Base-by-base conservation (phyloP, 495 filamentous ascomycete genomes). In the Geoglossum glabrum region DNA sequence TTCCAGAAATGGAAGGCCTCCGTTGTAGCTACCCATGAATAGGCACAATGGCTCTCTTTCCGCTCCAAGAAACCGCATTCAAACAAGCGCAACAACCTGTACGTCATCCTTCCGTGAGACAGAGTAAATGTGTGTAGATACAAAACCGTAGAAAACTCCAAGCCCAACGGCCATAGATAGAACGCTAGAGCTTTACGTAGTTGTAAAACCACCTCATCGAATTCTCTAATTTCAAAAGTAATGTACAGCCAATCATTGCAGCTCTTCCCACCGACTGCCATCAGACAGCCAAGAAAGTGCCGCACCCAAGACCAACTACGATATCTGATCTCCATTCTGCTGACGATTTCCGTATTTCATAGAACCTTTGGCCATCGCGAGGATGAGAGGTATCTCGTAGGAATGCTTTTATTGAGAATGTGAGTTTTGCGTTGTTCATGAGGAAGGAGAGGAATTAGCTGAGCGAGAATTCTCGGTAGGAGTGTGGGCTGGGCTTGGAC, bases 291-390 rank as follows among this genome's bases (percentile, higher is more conserved):
- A 60, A 63, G 61, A 63, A 61, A 65, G 65, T 71, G 72, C 73
- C 73, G 75, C 75, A 77, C 75, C 75, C 75, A 77, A 76, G 75
- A 76, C 72, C 71, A 70, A 72, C 66, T 72, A 72, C 65, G 71
- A 64, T 55, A 57, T 65, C 65, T 70, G 69, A 46, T 77, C 74
- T 77, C 72, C 74, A 73, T 77, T 72, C 72, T 74, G 67, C 71
- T 63, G 68, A 72, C 67, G 56, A 54, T 63, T 66, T 67, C 67
- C 66, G 63, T 66, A 60, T 66, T 71, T 77, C 74, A 56, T 77
- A 72, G 71, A 69, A 61, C 73, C 73, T 75, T 71, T 66, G 64
- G 68, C 36, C 36, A 45, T 23, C 43, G 15, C n/a, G 8, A 54
- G 23, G 56, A 50, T 45, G 45, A 21, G 3, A 33, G 56, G 38